Evolutionary conservation across 805 yeast genomes (phyloP).

Genomic region (Candida dajiaensis): DNA sequence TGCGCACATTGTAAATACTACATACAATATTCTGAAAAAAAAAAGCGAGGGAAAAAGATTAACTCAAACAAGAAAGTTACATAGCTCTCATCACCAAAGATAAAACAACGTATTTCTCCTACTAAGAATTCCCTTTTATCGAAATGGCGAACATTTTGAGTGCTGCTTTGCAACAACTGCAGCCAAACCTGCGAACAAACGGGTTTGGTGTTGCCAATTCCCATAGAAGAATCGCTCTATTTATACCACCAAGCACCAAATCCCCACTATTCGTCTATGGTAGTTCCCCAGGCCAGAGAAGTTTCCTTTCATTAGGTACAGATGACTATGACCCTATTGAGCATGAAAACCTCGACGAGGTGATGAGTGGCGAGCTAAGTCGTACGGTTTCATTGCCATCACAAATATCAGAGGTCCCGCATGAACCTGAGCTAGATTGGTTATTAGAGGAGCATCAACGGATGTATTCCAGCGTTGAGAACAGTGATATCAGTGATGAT

Average conservation of each 20-base stretch:
- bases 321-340: slow-evolving; percentile 29
- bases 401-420: slow-evolving; percentile 28
- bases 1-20: too few relatives aligned
- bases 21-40: too few relatives aligned
- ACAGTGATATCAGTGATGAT: slow-evolving; percentile 16
- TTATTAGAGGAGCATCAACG: slow-evolving; percentile 34
- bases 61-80: too few relatives aligned
- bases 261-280: slow-evolving; percentile 32
- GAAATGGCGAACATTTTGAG: slow-evolving; percentile 8
- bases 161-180: slow-evolving; percentile 24
- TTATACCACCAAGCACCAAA: slow-evolving; percentile 35
- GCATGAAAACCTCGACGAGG: slow-evolving; percentile 23
- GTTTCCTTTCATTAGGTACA: slow-evolving; percentile 34
- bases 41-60: not conserved
- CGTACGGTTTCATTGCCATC: slow-evolving; percentile 37
- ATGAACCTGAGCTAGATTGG: slow-evolving; percentile 33
- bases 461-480: slow-evolving; percentile 27
- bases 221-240: slow-evolving; percentile 32
- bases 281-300: slow-evolving; percentile 29
- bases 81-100: not conserved
- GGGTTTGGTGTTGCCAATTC: slow-evolving; percentile 38
- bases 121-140: too few relatives aligned
- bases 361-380: slow-evolving; percentile 32
- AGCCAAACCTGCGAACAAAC: slow-evolving; percentile 32
- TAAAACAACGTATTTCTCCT: not conserved